Base-by-base conservation (phyloP, 2,329 filamentous ascomycete species). In the Penicillium sp. region DNA sequence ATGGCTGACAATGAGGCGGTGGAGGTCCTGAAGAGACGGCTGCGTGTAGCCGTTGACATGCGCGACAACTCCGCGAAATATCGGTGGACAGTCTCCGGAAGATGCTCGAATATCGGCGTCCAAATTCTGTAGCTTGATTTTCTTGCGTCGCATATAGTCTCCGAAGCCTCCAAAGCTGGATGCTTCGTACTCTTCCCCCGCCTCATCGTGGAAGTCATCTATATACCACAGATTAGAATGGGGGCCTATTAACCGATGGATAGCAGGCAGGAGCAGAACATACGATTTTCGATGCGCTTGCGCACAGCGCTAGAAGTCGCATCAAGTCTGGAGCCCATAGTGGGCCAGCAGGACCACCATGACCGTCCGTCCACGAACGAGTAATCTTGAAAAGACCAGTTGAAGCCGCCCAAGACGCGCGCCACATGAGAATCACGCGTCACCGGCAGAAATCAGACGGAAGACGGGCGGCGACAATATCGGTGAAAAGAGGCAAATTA, bases 41-140 rank as follows among this genome's bases (percentile, higher is more conserved):
- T 98, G 94, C 0, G 95, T 99, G 73, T 98, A 99, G 50, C 95
- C 95, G 68, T 93, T 96, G 24, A 99, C 89, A 76, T 97, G 91
- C 10, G 89, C 92, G 13, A 96, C 92, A 9, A 98, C 84, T 0
- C 92, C 92, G 66, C 89, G 91, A 81, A 99, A 99, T 54, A 99
- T 92, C 61, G 86, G 87, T 10, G 92, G 91, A 63, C 90, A 91
- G 65, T 89, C 87, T 0, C 79, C 76, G 1, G 87, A 85, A 4
- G 85, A 80, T 35, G 89, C 84, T 59, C 94, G 88, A 46, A 96
- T 81, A 55, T 96, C 86, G 9, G 87, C 88, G 76, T 99, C 95
- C 33, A 95, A 85, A 70, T 99, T 99, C 75, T 98, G 95, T 3
- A 99, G 83, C 73, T 99, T 99, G 75, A 96, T 87, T 82, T 96